Conservation (phyloP, 768 basidiomycete genomes). For the Cyathus striatus region DNA sequence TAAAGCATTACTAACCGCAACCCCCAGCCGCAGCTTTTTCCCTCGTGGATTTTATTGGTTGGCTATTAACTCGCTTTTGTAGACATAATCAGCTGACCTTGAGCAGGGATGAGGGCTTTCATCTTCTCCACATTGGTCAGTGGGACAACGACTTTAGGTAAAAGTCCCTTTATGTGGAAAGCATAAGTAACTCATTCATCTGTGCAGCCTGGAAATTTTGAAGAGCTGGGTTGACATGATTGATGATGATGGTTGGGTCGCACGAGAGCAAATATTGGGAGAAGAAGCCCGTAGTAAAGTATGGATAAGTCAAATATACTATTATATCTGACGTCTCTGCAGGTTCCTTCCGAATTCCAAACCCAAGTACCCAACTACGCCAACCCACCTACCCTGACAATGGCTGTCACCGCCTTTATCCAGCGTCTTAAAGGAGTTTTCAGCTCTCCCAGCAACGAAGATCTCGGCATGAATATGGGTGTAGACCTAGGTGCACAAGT, state of each 20-base stretch:
- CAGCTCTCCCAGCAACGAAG: slow-evolving; percentile 47
- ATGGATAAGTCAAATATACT: too few relatives aligned
- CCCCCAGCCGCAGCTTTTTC: slow-evolving; percentile 95
- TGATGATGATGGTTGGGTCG: slow-evolving; percentile 95
- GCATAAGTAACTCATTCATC: neutral
- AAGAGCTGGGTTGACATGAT: slow-evolving; percentile 87
- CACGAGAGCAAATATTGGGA: slow-evolving; percentile 91
- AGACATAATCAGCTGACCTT: slow-evolving; percentile 7
- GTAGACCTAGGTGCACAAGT: slow-evolving; percentile 53
- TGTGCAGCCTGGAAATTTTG: slow-evolving; percentile 75
- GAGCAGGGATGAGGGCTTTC: slow-evolving; percentile 93
- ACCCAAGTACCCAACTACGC: slow-evolving; percentile 92
- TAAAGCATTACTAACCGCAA: slow-evolving; percentile 78
- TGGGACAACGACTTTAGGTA: slow-evolving; percentile 86
- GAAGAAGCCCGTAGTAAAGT: slow-evolving; percentile 95
- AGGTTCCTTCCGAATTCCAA: slow-evolving; percentile 88
- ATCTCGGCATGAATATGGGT: slow-evolving; percentile 64
- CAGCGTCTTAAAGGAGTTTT: slow-evolving; percentile 49
- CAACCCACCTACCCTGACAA: slow-evolving; percentile 91
- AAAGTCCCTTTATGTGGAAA: neutral
- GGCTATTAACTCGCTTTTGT: slow-evolving; percentile 5
- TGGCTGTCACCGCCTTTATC: slow-evolving; percentile 92
- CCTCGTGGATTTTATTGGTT: slow-evolving; percentile 97
- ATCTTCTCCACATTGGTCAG: slow-evolving; percentile 83
- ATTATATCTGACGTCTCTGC: slow-evolving; percentile 1